A percentile compares a stretch with the other conserved stretches of the same genome.
Conservation (phyloP, 129 eudicot genomes). For the Pittosporum tobira region DNA sequence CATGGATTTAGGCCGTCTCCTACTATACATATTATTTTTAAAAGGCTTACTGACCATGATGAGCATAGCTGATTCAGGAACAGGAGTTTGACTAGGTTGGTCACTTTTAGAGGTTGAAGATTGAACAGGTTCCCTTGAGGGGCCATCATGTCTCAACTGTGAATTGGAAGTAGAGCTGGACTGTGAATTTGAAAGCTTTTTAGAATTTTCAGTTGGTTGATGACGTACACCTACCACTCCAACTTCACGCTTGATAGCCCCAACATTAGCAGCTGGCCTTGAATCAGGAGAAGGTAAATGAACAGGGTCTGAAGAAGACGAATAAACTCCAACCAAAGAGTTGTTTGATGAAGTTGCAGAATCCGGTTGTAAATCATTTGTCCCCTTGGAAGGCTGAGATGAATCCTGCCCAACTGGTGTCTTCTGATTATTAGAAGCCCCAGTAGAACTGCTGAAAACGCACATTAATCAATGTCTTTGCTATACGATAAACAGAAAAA, state of each 20-base stretch:
- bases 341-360: constrained; percentile 47
- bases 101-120: constrained; percentile 44
- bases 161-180: constrained; percentile 25
- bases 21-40: constrained; percentile 33
- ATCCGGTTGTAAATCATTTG: too few relatives aligned
- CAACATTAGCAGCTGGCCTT: constrained; percentile 64
- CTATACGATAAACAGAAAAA: too few relatives aligned
- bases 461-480: not conserved
- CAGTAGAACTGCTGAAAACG: constrained; percentile 32
- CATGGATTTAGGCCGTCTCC: constrained; percentile 43
- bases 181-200: constrained; percentile 36
- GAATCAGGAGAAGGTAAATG: constrained; percentile 80
- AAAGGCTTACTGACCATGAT: constrained; percentile 29
- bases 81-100: constrained; percentile 38
- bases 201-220: constrained; percentile 47
- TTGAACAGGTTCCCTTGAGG: constrained; percentile 40
- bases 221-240: constrained; percentile 84
- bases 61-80: constrained; percentile 31
- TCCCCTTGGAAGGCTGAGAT: constrained; percentile 24
- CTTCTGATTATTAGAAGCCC: constrained; percentile 39
- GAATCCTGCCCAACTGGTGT: constrained; percentile 21
- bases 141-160: constrained; percentile 26
- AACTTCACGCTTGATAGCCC: constrained; percentile 87
- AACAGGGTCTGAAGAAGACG: constrained; percentile 91
- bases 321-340: constrained; percentile 75